phyloP scores from a whole-genome alignment of 352 stramenopile genomes.

The Phytophthora citrophthora region DNA sequence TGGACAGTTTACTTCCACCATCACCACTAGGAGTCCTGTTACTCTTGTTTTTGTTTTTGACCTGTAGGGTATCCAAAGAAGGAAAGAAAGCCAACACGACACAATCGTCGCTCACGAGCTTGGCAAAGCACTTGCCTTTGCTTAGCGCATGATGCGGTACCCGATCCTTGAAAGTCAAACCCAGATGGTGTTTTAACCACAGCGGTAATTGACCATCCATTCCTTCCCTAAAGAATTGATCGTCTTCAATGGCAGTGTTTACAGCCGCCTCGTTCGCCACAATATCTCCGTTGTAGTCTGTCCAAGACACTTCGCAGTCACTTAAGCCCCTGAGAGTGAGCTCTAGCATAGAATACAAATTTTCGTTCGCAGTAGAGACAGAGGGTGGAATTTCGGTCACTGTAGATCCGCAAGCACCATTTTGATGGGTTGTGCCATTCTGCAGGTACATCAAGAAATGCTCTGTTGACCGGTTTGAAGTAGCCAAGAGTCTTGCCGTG shows the following conservation, averaged over 20 bases:
- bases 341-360: conserved; percentile 90
- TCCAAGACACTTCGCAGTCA: conserved; percentile 89
- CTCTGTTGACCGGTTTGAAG: conserved; percentile 69
- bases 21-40: conserved; percentile 12
- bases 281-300: conserved; percentile 66
- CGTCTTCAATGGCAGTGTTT: conserved; percentile 36
- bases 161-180: conserved; percentile 50
- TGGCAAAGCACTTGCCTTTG: conserved; percentile 87
- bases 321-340: conserved; percentile 76
- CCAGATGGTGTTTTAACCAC: conserved; percentile 68
- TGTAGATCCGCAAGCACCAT: conserved; percentile 3
- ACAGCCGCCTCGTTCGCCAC: conserved; percentile 21
- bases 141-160: conserved; percentile 48
- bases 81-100: conserved; percentile 85
- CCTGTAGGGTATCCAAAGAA: conserved; percentile 61
- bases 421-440: conserved; percentile 23
- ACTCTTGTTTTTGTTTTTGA: conserved; percentile 40
- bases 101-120: conserved; percentile 73
- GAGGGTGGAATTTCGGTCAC: conserved; percentile 6
- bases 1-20: conserved; percentile 5
- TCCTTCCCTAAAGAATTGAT: conserved; percentile 47
- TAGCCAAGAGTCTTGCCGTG: conserved; percentile 73
- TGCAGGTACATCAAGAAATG: conserved; percentile 90
- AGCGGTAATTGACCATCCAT: conserved; percentile 71
- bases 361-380: conserved; percentile 74